Base-by-base conservation (phyloP, 2,329 filamentous ascomycete genomes). In the Phyllosticta citribraziliensis region DNA sequence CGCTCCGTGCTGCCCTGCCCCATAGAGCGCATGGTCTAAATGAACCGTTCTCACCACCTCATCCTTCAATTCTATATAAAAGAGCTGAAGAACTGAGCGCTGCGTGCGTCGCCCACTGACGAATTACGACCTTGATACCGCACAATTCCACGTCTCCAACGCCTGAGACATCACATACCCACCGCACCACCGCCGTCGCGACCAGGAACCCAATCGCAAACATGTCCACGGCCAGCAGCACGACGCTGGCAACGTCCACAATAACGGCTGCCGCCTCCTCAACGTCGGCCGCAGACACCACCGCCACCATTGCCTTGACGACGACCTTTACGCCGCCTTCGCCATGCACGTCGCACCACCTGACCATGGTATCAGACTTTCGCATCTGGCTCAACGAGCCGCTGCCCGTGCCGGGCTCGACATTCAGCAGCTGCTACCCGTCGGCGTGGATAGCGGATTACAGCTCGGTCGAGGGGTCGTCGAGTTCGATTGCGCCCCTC, bases 371-470 rank as follows among this genome's bases (percentile, higher is more conserved):
- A 19, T 66, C 67, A 3, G 63, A 61, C 17, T 70, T 64, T 50
- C 52, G 62, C 20, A 68, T 71, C 24, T 71, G 67, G 67, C 62
- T 63, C 4, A 70, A 70, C 51, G 66, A 69, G 40, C 69, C 61
- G 11, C 64, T 69, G 1, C 69, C 69, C 1, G 66, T 65, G 4
- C 58, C 53, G 6, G 64, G 65, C 35, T 58, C 58, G 1, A 69
- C 67, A 1, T 40, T 65, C 17, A 66, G 64, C 14, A 66, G 63
- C 19, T 71, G 69, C 57, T 70, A 68, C 56, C 68, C 69, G 3
- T 53, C 61, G 11, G 64, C 70, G 24, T 70, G 67, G 56, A 58
- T 71, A 1, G 47, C 60, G 10, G 63, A 62, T 9, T 71, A 71
- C 53, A 64, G 62, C 5, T 64, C 68, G 0, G 57, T 67, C 1